Percentiles rank a stretch among this genome's conserved stretches.
These are phyloP conservation scores for Macrocystidia cucumis DNA, from an alignment of 1,284 basidiomycete species.

Conservation along the genomic window DNA sequence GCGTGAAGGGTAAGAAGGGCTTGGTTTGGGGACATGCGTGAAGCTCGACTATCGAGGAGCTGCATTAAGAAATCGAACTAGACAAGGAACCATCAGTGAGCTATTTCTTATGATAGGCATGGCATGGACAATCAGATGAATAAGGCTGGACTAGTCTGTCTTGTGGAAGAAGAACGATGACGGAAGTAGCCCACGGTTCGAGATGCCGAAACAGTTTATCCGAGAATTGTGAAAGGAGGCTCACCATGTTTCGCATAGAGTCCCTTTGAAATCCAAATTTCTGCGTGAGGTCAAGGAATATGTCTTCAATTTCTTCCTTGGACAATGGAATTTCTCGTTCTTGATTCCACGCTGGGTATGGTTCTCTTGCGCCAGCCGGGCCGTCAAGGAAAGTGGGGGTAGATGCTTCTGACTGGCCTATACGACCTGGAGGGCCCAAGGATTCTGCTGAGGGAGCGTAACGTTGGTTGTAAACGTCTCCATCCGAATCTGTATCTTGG, in stretches of 20 bases:
- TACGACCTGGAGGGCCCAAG: slow-evolving; percentile 43
- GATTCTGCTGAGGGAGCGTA: slow-evolving; percentile 70
- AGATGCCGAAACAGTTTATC: no score
- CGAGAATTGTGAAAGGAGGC: slow-evolving; percentile 17
- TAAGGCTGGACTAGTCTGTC: slow-evolving; percentile 4
- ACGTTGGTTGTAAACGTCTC: slow-evolving; percentile 61
- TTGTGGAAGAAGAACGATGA: no score
- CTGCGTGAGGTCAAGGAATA: slow-evolving; percentile 95
- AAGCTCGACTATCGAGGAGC: slow-evolving; percentile 90
- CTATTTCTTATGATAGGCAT: slow-evolving; percentile 9
- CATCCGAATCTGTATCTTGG: slow-evolving; percentile 73
- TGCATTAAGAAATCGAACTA: slow-evolving; percentile 99
- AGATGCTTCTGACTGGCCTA: slow-evolving; percentile 55
- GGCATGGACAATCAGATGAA: slow-evolving; percentile 5
- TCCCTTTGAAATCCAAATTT: slow-evolving; percentile 99
- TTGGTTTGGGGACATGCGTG: slow-evolving; percentile 97
- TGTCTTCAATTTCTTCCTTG: slow-evolving; percentile 99
- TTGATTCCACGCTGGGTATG: slow-evolving; percentile 90
- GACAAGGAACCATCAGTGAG: slow-evolving; percentile 11
- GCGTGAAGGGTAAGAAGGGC: slow-evolving; percentile 94
- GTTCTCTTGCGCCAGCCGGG: slow-evolving; percentile 52
- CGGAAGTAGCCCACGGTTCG: no score
- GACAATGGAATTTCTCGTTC: slow-evolving; percentile 93
- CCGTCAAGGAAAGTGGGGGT: slow-evolving; percentile 56
- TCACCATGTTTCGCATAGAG: slow-evolving; percentile 85